Evolutionary conservation across 352 stramenopile species (phyloP), one percentile per base, ranked within the genome.

Genomic region (Phytophthora agathidicida): DNA sequence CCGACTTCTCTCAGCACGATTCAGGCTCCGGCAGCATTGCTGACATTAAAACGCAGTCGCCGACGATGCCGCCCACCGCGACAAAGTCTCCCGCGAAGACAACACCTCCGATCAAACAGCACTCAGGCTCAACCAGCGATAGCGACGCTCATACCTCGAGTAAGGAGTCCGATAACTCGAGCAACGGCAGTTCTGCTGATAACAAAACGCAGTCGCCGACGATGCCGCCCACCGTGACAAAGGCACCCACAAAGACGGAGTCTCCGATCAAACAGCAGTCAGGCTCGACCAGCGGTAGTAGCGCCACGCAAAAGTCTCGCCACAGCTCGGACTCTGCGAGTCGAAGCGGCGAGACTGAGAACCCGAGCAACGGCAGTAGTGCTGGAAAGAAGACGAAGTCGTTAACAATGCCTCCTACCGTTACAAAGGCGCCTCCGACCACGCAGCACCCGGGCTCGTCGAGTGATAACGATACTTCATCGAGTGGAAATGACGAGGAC

Each of bases 131-230:
- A 3, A 39, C 33, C 19, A 35, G 23, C n/a, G 41, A 27, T 19
- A 22, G 14, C 7, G 27, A 44, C n/a, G 3, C 5, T 57, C 49
- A 20, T 9, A 45, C 0, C n/a, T 33, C n/a, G 39, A n/a, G n/a
- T n/a, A n/a, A n/a, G n/a, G n/a, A n/a, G n/a, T n/a, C n/a, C n/a
- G n/a, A n/a, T n/a, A n/a, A 48, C 49, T 59, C 50, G 17, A 51
- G n/a, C 22, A 31, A 28, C 16, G 50, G 30, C 43, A 44, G 50
- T 37, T 14, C 8, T 23, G 50, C 26, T n/a, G 49, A 32, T 6
- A 57, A 57, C 17, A 41, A 57, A 9, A 44, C 46, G n/a, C 32
- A 55, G 46, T 5, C 32, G n/a, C 46, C 46, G 14, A 39, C 10
- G 14, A 44, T 38, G 45, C 33, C 31, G 10, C 31, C 24, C 11